Evolutionary conservation across 164 flowering plant genomes (phyloP), one percentile per base, ranked within the genome.

Genomic region (Paratinospora sagittata): DNA sequence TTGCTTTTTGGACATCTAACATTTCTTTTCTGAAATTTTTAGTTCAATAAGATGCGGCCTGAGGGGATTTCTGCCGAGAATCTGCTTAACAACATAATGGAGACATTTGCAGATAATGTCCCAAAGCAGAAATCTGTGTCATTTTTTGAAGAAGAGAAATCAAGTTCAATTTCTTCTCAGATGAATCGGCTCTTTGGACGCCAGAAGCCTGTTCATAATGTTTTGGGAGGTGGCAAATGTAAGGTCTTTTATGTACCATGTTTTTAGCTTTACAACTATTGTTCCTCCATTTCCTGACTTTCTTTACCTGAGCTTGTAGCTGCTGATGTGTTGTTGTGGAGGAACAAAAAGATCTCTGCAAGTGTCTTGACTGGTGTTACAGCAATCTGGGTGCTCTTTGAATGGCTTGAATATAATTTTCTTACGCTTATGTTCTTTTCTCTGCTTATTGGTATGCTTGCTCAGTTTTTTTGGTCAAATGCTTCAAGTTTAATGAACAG

Each of bases 171-270:
- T 57, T 71, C 79, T 65, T 71, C 88, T 61, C 87, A 84, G 80
- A 79, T 91, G 70, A 89, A 87, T 70, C 80, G 88, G 67, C 86
- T 93, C 47, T 90, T 96, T 83, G 96, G 95, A 27, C 95, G 99
- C 55, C 83, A 91, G 82, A 91, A 86, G 72, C 88, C 96, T 36
- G 73, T 93, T 49, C 88, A 93, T 79, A 78, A 84, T 47, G 21
- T 91, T 72, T 77, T 94, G 78, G 98, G 98, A 2, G 98, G 96
- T 78, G 98, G 98, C 66, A 90, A 90, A 78, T 90, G 98, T 94
- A 83, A 67, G 86, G 16, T 68, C 21, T 45, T 68, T 41, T 14
- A 55, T 66, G 23, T 49, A 8, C 36, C 33, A 52, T 19, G 8
- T 69, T 41, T 14, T 74, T n/a, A 13, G 52, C 34, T 14, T 26